Evolutionary conservation across 257 asterid species (phyloP), one percentile per base, ranked within the genome.

Genomic region (Nicotiana noctiflora): DNA sequence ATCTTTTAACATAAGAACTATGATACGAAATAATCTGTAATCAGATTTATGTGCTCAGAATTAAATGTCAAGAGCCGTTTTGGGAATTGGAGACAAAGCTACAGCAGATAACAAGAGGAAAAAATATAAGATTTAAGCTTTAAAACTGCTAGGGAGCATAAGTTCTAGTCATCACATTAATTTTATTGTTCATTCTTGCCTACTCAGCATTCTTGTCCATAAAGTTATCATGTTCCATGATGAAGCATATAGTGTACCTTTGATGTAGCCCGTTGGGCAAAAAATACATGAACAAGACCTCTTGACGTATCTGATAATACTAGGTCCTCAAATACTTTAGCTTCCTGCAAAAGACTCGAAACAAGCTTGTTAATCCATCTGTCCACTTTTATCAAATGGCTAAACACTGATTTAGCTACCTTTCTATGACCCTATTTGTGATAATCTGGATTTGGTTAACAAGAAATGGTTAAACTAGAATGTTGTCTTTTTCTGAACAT

Each of bases 201-300:
- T 17, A 55, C 23, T 23, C 78, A 74, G 46, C 46, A 40, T 40
- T 40, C 46, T 40, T 40, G 11, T 40, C 11, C 46, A 40, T 40
- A 40, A 8, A 7, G 60, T 27, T 46, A 44, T 5, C 77, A 46
- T 25, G 8, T 25, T 49, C 40, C 34, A 17, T 0, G 5, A 14
- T 46, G 78, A 72, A 64, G 78, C 40, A 76, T 55, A 60, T 57
- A 61, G 15, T 77, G 56, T 89, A 96, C 99, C 99, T 96, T 94
- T 15, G 90, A 80, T 52, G 98, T 91, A 79, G 94, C 85, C 85
- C 98, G 90, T 86, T 91, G 98, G 77, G 98, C 85, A 77, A 96
- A 94, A 87, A 94, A 96, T 21, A 93, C 90, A 85, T 96, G 98
- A 83, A 94, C 94, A 56, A 96, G 96, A 86, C 95, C 98, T 88